Evolutionary conservation across 176 grass and related monocot species (phyloP).

Genomic region (Aechmea fasciata): DNA sequence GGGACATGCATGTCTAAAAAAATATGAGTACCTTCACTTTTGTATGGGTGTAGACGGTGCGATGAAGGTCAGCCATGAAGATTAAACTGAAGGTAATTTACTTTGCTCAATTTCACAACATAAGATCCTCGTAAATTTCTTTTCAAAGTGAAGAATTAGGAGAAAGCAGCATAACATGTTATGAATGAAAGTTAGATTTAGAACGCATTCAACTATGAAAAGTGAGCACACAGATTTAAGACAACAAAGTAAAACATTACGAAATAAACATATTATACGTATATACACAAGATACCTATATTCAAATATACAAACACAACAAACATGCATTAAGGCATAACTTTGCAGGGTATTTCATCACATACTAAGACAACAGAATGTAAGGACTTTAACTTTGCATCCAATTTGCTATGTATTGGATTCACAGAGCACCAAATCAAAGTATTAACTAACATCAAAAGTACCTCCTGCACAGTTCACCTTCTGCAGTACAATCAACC

Average conservation of each 20-base stretch:
- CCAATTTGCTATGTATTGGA: not conserved
- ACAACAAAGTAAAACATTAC: too few species aligned
- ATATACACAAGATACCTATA: too few species aligned
- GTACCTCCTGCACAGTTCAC: constrained; percentile 84
- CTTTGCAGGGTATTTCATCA: not conserved
- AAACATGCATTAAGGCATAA: too few species aligned
- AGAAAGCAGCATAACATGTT: too few species aligned
- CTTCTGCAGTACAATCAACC: constrained; percentile 76
- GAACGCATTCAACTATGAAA: too few species aligned
- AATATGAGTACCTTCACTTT: constrained; percentile 78
- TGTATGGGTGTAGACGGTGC: constrained; percentile 83
- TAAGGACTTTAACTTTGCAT: not conserved
- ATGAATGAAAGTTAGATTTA: too few species aligned
- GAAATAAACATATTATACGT: not conserved
- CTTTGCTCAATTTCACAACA: too few species aligned
- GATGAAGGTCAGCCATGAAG: constrained; percentile 43
- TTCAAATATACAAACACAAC: too few species aligned
- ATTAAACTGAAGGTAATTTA: too few species aligned
- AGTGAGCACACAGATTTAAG: too few species aligned
- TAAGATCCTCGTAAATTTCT: too few species aligned
- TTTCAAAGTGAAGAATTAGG: too few species aligned
- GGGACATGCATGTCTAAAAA: not conserved
- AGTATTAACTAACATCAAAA: not conserved
- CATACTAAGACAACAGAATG: not conserved
- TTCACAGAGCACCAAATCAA: not conserved